Conservation (phyloP, 2,329 filamentous ascomycete genomes). For the Phialophora verrucosa region DNA sequence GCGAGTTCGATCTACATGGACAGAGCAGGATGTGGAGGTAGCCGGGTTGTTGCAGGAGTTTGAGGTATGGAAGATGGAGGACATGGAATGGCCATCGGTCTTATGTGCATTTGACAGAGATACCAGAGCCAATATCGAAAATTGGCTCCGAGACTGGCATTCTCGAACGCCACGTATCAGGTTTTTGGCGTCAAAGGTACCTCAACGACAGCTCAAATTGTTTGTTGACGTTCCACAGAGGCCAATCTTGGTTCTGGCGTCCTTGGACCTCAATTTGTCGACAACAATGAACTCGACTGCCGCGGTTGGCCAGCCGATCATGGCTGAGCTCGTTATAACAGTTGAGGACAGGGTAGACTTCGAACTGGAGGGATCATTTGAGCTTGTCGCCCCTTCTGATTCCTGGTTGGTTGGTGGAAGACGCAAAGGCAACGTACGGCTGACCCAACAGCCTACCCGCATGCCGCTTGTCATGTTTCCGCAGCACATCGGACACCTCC, state of each 20-base stretch:
- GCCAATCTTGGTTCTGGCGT: constrained; percentile 79
- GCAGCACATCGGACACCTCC: constrained; percentile 75
- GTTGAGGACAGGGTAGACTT: constrained; percentile 60
- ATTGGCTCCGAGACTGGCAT: constrained; percentile 65
- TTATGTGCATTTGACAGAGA: constrained; percentile 57
- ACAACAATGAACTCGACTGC: constrained; percentile 42
- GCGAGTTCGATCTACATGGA: constrained; percentile 53
- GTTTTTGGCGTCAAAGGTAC: constrained; percentile 18
- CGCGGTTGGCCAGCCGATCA: constrained; percentile 51
- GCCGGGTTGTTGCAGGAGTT: constrained; percentile 61
- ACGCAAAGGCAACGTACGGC: constrained; percentile 63
- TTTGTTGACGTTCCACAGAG: constrained; percentile 88
- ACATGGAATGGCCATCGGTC: constrained; percentile 60
- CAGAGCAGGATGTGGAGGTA: constrained; percentile 58
- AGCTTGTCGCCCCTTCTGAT: constrained; percentile 74
- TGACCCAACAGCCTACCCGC: constrained; percentile 43
- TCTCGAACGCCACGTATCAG: constrained; percentile 43
- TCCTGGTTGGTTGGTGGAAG: constrained; percentile 86
- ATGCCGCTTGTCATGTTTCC: constrained; percentile 77
- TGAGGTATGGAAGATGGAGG: constrained; percentile 57
- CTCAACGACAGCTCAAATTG: constrained; percentile 72
- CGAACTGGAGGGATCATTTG: constrained; percentile 71
- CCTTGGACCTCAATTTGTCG: constrained; percentile 55
- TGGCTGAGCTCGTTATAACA: constrained; percentile 49
- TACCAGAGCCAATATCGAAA: constrained; percentile 51